Evolutionary conservation across 1,284 basidiomycete species (phyloP), one percentile per base, ranked within the genome.

Genomic region (Apiotrichum mycotoxinovorans): DNA sequence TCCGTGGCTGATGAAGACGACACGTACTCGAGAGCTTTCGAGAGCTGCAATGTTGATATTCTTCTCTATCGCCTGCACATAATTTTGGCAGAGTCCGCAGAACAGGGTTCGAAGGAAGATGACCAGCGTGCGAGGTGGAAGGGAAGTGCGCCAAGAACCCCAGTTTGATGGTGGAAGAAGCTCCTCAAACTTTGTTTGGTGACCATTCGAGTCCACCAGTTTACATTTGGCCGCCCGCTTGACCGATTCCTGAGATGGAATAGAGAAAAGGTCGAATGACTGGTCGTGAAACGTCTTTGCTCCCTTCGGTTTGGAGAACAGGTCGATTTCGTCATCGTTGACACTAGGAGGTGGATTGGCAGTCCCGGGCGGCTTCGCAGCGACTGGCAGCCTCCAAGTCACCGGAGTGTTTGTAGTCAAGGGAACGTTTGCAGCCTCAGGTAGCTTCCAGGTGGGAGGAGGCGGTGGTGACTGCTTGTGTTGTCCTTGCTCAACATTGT

Each of bases 51-150:
- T 64, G 54, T 76, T 73, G 30, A 77, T 63, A 5, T 66, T 57
- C 0, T 66, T 57, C 10, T 78, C 55, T 2, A 69, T 71, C 10
- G 70, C 69, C 35, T 71, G 61, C 9, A 69, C 73, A 53, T 72
- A 78, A 43, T 77, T 72, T 58, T 77, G 76, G 48, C 73, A 76
- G 60, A 72, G 68, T 11, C 73, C 74, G 58, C 76, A 78, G 71
- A 73, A 76, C 60, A 74, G 75, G 53, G 70, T 58, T 2, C 76
- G 61, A 30, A 75, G 68, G 57, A 74, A 78, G 64, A 78, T 69
- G 11, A 78, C 61, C 23, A 76, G 68, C 11, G 70, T 73, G 40
- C 44, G 44, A 11, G 49, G 52, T 7, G 23, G 25, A 0, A 35
- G 42, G 5, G 27, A 15, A 12, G 27, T 11, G 4, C 27, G 44